Percentiles rank a stretch among this genome's conserved stretches.
phyloP scores from a whole-genome alignment of 768 basidiomycete genomes.

The Lactifluus pinguis region DNA sequence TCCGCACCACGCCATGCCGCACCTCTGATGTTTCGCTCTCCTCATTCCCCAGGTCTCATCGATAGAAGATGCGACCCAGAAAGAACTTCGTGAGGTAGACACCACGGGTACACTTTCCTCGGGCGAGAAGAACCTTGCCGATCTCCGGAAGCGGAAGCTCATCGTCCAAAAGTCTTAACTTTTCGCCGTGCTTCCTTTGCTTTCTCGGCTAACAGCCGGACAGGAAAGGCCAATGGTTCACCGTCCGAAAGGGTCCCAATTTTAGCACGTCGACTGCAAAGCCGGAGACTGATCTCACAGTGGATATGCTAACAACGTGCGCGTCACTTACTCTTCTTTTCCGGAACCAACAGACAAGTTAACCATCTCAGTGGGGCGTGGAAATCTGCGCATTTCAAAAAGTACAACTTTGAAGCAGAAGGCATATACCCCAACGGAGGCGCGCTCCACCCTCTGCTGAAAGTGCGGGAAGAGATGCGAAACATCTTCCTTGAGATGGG shows the following conservation, averaged over 20 bases:
- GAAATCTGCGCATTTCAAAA: slow-evolving; percentile 91
- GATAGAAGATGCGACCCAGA: slow-evolving; percentile 67
- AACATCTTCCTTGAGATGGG: slow-evolving; percentile 99
- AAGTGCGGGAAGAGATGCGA: slow-evolving; percentile 95
- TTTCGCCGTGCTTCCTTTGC: background rate
- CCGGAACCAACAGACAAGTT: background rate
- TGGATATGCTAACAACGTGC: slow-evolving; percentile 88
- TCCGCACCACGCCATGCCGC: background rate
- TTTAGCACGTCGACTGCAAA: slow-evolving; percentile 91
- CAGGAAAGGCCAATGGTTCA: slow-evolving; percentile 96
- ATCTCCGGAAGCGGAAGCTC: slow-evolving; percentile 88
- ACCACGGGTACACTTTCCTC: slow-evolving; percentile 59
- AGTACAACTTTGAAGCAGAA: slow-evolving; percentile 98
- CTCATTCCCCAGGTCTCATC: slow-evolving; percentile 39
- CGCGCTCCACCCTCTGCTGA: slow-evolving; percentile 90
- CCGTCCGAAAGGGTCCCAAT: slow-evolving; percentile 70
- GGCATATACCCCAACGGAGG: slow-evolving; percentile 85
- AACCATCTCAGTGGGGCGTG: slow-evolving; percentile 64
- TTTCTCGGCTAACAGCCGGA: background rate
- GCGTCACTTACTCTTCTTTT: slow-evolving; percentile 24
- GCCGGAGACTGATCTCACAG: slow-evolving; percentile 93
- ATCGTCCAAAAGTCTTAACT: slow-evolving; percentile 61
- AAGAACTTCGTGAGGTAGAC: slow-evolving; percentile 65
- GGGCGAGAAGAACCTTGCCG: slow-evolving; percentile 77
- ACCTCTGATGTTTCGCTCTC: slow-evolving; percentile 2